phyloP scores from a whole-genome alignment of 164 flowering plant species.

The Kingdonia uniflora region DNA sequence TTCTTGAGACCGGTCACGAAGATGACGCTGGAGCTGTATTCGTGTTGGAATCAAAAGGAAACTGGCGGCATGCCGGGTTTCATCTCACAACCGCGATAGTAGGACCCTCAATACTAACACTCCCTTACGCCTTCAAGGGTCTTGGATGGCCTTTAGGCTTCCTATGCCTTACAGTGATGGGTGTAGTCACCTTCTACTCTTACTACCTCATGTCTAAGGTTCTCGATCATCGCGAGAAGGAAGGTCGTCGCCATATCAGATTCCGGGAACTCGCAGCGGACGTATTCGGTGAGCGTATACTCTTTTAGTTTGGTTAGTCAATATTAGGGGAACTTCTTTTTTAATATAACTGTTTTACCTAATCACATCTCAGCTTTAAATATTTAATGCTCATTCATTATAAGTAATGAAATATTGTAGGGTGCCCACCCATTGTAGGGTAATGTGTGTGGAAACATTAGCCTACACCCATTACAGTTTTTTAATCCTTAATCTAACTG shows the following conservation, averaged over 20 bases:
- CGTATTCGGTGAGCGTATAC: conserved; percentile 51
- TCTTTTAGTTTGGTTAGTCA: no score
- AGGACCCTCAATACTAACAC: conserved; percentile 80
- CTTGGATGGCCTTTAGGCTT: conserved; percentile 79
- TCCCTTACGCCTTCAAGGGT: conserved; percentile 81
- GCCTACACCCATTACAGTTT: no score
- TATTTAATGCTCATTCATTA: no score
- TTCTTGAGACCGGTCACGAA: conserved; percentile 15
- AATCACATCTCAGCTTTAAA: no score
- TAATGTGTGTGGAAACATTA: no score
- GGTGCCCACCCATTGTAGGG: no score
- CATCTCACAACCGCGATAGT: conserved; percentile 94
- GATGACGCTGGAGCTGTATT: conserved; percentile 78
- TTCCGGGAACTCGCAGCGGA: conserved; percentile 98
- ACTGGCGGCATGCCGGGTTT: conserved; percentile 97
- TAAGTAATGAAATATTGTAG: no score
- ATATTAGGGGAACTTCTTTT: no score
- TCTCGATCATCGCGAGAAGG: conserved; percentile 77
- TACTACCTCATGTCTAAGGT: conserved; percentile 85
- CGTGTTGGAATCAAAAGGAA: conserved; percentile 77
- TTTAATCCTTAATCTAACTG: no score
- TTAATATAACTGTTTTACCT: no score
- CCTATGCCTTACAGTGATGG: conserved; percentile 61
- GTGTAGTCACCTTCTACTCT: conserved; percentile 64
- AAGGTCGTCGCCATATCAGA: conserved; percentile 88